Conservation (phyloP, 1,284 basidiomycete species). For the Tausonia pullulans region DNA sequence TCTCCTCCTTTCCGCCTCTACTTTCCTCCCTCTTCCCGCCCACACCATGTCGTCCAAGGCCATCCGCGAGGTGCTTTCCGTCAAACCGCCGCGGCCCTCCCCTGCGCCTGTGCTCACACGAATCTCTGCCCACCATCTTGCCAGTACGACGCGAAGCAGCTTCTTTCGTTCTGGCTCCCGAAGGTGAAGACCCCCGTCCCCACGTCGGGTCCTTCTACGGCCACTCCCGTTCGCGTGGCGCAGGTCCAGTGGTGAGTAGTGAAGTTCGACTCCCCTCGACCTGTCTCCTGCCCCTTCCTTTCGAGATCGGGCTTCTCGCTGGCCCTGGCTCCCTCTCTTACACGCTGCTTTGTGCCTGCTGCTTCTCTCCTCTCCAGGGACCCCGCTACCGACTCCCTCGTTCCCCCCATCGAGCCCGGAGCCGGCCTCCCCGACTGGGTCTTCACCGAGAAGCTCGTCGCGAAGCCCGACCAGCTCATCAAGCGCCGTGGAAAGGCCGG, state of each 20-base stretch:
- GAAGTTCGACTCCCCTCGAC: background rate
- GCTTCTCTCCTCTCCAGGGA: conserved; percentile 54
- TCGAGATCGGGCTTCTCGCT: background rate
- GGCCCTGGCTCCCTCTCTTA: background rate
- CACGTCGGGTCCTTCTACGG: conserved; percentile 32
- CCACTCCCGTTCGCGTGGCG: conserved; percentile 34
- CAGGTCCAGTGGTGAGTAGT: conserved; percentile 35
- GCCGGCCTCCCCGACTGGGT: conserved; percentile 72
- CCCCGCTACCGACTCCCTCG: conserved; percentile 64
- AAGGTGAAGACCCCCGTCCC: conserved; percentile 54
- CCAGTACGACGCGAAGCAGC: conserved; percentile 89
- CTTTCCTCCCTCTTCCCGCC: background rate
- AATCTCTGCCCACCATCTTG: conserved; percentile 23
- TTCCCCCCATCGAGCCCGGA: conserved; percentile 48
- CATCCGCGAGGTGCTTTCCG: background rate
- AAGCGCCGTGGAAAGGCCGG: conserved; percentile 98
- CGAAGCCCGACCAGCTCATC: conserved; percentile 96
- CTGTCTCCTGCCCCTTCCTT: background rate
- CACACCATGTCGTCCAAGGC: conserved; percentile 15
- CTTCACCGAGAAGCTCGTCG: conserved; percentile 73
- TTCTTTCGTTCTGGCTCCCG: conserved; percentile 86
- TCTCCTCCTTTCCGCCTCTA: background rate
- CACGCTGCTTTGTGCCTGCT: background rate
- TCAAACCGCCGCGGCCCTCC: background rate
- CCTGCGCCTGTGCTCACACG: conserved; percentile 50